phyloP scores from a whole-genome alignment of 225 moss, liverwort and hornwort species.

The Neckera pumila region DNA sequence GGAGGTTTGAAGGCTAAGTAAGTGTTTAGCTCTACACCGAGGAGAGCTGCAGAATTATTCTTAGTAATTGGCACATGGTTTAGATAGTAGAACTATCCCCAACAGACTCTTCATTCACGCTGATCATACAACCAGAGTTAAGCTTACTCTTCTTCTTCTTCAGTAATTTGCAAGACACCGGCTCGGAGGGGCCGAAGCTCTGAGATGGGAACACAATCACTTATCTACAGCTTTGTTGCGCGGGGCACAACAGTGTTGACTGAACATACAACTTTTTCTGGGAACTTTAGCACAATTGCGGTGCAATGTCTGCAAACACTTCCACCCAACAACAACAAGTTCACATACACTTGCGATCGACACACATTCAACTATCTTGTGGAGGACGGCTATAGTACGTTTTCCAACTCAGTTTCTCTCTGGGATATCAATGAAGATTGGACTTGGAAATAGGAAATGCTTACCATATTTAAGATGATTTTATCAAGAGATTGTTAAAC shows the following conservation, averaged over 20 bases:
- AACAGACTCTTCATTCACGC: too few relatives aligned
- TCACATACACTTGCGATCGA: conserved; percentile 49
- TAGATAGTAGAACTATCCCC: too few relatives aligned
- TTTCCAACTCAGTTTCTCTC: not conserved
- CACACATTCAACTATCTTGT: conserved; percentile 62
- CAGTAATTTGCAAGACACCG: not conserved
- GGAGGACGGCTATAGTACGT: conserved; percentile 39
- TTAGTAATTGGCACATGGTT: too few relatives aligned
- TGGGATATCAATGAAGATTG: not conserved
- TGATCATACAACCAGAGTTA: too few relatives aligned
- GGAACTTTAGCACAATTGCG: conserved; percentile 55
- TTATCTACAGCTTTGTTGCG: conserved; percentile 57
- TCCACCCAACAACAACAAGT: conserved; percentile 50
- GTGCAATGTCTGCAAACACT: conserved; percentile 54
- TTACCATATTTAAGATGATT: not conserved
- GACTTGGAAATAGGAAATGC: not conserved
- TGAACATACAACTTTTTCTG: conserved; percentile 44
- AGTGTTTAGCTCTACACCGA: not conserved
- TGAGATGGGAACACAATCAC: conserved; percentile 26
- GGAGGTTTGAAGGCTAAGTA: not conserved
- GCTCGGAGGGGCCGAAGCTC: not conserved
- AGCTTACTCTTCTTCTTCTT: too few relatives aligned
- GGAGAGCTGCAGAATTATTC: not conserved
- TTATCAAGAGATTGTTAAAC: not conserved
- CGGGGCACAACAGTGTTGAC: conserved; percentile 31